A percentile compares a stretch with the other conserved stretches of the same genome.
These are phyloP conservation scores for Cryptosporidium sp. DNA, from an alignment of 169 alveolate genomes.

Conservation along the genomic window DNA sequence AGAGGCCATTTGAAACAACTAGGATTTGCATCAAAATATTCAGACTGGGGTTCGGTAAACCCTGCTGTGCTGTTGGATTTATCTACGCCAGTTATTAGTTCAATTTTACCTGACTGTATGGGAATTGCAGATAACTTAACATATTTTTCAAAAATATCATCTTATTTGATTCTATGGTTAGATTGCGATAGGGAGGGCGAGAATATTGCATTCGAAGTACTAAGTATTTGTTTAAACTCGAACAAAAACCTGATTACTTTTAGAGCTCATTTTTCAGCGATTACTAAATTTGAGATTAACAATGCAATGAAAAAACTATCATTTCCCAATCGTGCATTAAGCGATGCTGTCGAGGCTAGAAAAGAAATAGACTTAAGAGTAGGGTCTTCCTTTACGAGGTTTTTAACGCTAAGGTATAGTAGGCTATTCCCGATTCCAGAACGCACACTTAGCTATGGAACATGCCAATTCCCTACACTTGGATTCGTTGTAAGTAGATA, in stretches of 20 bases:
- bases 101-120: slow-evolving; percentile 85
- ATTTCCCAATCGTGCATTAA: slow-evolving; percentile 88
- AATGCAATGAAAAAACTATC: slow-evolving; percentile 87
- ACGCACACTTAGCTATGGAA: slow-evolving; percentile 93
- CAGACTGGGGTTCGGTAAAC: slow-evolving; percentile 81
- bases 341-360: slow-evolving; percentile 94
- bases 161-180: slow-evolving; percentile 88
- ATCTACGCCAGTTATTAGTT: slow-evolving; percentile 79
- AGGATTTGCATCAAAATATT: slow-evolving; percentile 83
- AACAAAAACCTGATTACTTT: slow-evolving; percentile 81
- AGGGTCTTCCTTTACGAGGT: slow-evolving; percentile 95
- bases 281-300: slow-evolving; percentile 88
- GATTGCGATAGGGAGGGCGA: slow-evolving; percentile 99
- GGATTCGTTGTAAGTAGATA: slow-evolving; percentile 97
- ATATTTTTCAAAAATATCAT: slow-evolving; percentile 75
- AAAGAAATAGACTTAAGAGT: slow-evolving; percentile 93
- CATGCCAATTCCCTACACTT: slow-evolving; percentile 99
- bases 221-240: slow-evolving; percentile 80
- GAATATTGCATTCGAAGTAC: slow-evolving; percentile 94
- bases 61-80: slow-evolving; percentile 80
- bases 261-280: slow-evolving; percentile 95
- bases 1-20: slow-evolving; percentile 84
- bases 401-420: slow-evolving; percentile 87
- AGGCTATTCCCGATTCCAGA: slow-evolving; percentile 74
- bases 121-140: slow-evolving; percentile 82